Base-by-base conservation (phyloP, 768 basidiomycete genomes). In the Pholiota conissans region DNA sequence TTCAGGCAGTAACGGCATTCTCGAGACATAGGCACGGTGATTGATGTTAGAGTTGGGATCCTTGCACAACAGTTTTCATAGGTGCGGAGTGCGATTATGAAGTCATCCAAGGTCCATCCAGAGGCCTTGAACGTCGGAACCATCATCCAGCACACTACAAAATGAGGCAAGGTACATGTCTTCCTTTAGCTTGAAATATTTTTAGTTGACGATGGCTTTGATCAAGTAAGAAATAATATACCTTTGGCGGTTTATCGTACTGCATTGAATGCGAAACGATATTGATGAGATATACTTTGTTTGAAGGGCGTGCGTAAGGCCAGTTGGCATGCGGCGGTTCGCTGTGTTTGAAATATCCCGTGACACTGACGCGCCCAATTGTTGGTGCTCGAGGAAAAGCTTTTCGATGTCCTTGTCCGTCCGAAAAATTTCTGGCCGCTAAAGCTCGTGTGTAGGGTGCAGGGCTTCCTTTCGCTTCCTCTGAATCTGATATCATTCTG, bases 271-370 rank as follows among this genome's bases (percentile, higher is more conserved):
- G n/a, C 39, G n/a, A n/a, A n/a, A n/a, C n/a, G n/a, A n/a, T n/a
- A n/a, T 20, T 45, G 40, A 42, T 42, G n/a, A 24, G 40, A 20
- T 27, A 37, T 35, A 49, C 35, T 35, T 35, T 56, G 54, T 55
- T 55, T 54, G 51, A 61, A 53, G 60, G 42, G 39, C n/a, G 54
- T 40, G 56, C 49, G 56, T 50, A 55, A 58, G 55, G 34, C 28
- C 18, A 37, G 27, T 28, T 30, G 14, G 57, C 57, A 63, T 50
- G 39, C 52, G 24, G 37, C 27, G 51, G 52, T 40, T 52, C 26
- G 62, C 62, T 59, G 62, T 42, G 46, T 56, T 58, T 63, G 29
- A 59, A 61, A 58, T 55, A 37, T 51, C 37, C 11, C 56, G 50
- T 56, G 49, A 50, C 34, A 47, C 29, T 29, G 51, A 56, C 52